Evolutionary conservation across 148 eudicot genomes (phyloP).

Genomic region (Pouteria glomerata): DNA sequence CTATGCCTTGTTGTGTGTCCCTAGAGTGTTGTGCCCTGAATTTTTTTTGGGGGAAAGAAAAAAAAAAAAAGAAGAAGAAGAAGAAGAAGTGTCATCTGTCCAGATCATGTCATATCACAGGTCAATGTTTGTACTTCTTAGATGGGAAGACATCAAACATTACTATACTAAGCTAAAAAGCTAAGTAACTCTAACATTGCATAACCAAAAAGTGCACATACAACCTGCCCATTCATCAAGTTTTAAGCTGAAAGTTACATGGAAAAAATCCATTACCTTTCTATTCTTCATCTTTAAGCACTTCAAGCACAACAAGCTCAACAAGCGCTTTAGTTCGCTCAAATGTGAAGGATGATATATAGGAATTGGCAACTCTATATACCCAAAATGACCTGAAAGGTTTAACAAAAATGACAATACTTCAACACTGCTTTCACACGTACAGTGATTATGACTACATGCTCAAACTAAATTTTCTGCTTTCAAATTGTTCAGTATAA

Average conservation of each 20-base stretch:
- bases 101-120: too few species aligned
- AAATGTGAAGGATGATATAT: slow-evolving; percentile 85
- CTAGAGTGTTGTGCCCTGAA: too few species aligned
- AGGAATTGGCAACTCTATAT: slow-evolving; percentile 50
- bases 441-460: background rate
- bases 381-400: slow-evolving; percentile 25
- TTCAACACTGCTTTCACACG: background rate
- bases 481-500: background rate
- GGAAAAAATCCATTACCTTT: slow-evolving; percentile 43
- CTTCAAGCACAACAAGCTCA: slow-evolving; percentile 59
- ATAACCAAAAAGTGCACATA: slow-evolving; percentile 17
- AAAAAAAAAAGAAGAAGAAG: too few species aligned
- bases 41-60: too few species aligned
- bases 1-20: too few species aligned
- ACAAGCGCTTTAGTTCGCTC: slow-evolving; percentile 52
- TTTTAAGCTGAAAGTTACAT: slow-evolving; percentile 21
- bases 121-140: too few species aligned
- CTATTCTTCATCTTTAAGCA: slow-evolving; percentile 61
- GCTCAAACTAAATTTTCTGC: background rate
- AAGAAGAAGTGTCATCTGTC: too few species aligned
- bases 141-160: too few species aligned
- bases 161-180: too few species aligned
- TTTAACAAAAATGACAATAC: background rate
- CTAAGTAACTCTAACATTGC: background rate
- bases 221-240: slow-evolving; percentile 47